phyloP scores from a whole-genome alignment of 129 eudicot genomes.

The Artemisia tridentata region DNA sequence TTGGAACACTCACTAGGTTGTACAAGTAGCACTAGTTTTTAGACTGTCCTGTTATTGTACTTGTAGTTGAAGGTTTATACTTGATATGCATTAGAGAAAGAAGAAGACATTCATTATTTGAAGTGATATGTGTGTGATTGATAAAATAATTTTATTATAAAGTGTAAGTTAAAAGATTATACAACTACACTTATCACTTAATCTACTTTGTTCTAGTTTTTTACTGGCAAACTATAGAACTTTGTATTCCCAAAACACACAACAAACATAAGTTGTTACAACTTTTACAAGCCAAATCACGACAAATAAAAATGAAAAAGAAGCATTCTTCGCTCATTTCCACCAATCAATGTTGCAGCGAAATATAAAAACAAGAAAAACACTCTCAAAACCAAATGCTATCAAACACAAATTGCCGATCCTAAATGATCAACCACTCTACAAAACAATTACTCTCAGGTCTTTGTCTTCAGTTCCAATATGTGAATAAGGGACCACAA shows the following conservation, averaged over 20 bases:
- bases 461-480: conserved; percentile 43
- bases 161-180: background rate
- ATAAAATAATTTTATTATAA: no score
- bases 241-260: conserved; percentile 21
- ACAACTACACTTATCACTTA: background rate
- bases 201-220: background rate
- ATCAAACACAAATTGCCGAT: conserved; percentile 18
- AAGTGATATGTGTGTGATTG: no score
- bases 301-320: conserved; percentile 14
- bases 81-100: no score
- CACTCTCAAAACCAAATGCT: conserved; percentile 8
- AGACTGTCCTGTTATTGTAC: no score
- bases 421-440: conserved; percentile 8
- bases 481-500: conserved; percentile 75
- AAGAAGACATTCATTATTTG: no score
- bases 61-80: no score
- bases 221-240: conserved; percentile 8
- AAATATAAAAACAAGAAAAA: conserved; percentile 10
- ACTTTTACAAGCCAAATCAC: conserved; percentile 33
- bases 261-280: conserved; percentile 13
- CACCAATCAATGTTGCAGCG: conserved; percentile 12
- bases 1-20: conserved; percentile 4
- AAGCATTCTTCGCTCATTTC: conserved; percentile 22
- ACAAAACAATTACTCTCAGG: conserved; percentile 18
- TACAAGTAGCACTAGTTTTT: background rate